Evolutionary conservation across 768 basidiomycete species (phyloP), one percentile per base, ranked within the genome.

Genomic region (Hygrophorus russula): DNA sequence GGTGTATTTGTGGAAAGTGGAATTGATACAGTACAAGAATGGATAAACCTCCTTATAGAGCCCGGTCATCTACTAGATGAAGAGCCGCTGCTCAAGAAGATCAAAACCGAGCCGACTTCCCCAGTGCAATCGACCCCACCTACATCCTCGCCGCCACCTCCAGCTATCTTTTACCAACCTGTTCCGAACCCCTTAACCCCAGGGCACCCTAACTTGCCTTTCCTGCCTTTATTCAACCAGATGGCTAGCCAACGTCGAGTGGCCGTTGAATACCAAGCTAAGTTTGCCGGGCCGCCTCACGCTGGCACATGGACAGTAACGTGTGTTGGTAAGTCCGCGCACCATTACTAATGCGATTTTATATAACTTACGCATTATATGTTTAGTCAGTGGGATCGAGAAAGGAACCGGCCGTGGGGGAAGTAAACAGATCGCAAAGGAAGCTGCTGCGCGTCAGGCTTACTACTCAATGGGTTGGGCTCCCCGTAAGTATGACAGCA

Each of bases 401-500:
- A 82, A 77, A 52, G 84, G 84, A 9, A 59, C 65, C 39, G 85
- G 84, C 1, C 59, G 56, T n/a, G 81, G 82, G 20, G 64, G 68
- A 41, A 81, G 68, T 57, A 87, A 87, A 58, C 83, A 87, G 54
- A 60, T 74, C 1, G 84, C 84, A 5, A 87, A 85, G 58, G 84
- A 87, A 53, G 79, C 80, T 44, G 84, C 84, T 0, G 83, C 84
- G 13, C 69, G 73, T 45, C 65, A 76, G 51, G 84, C 84, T 7
- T 84, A 74, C 60, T 73, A 76, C 53, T 70, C 73, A 7, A 79
- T 87, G 81, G 83, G 84, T 28, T 86, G 83, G 83, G 74, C 76
- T 31, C 68, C 53, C 46, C 31, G 36, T 48, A 33, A 52, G 48
- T 51, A 47, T 54, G 54, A 55, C 53, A 2, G 51, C 53, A 57